Evolutionary conservation across 805 yeast species (phyloP).

Genomic region (Grigorovia yakushimaensis): DNA sequence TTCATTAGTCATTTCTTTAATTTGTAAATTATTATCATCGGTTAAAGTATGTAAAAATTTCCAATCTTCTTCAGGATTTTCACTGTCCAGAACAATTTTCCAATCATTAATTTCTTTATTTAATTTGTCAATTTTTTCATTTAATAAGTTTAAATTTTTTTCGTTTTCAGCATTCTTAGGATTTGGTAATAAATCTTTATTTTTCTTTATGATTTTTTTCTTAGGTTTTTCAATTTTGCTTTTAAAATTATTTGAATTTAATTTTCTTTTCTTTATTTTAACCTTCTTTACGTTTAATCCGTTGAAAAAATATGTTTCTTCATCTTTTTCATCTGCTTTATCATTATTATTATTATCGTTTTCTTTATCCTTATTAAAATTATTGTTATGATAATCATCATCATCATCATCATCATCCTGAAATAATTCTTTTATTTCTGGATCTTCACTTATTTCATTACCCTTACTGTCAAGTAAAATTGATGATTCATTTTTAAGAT

Average conservation of each 20-base stretch:
- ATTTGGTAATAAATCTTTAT: conserved; percentile 16
- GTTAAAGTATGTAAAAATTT: not conserved
- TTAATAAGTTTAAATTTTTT: conserved; percentile 16
- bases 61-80: conserved; percentile 15
- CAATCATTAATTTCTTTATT: conserved; percentile 21
- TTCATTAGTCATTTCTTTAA: not conserved
- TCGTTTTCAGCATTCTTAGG: conserved; percentile 24
- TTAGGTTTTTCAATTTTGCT: not conserved
- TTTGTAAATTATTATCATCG: not conserved
- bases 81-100: conserved; percentile 16
- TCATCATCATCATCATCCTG: conserved; percentile 10
- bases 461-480: conserved; percentile 12
- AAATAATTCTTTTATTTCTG: conserved; percentile 9
- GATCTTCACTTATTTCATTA: conserved; percentile 6
- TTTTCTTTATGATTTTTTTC: not conserved
- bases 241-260: not conserved
- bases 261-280: not conserved
- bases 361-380: conserved; percentile 1
- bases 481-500: not conserved
- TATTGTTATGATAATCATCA: not conserved
- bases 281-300: conserved; percentile 4
- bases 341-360: not conserved
- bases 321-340: conserved; percentile 1
- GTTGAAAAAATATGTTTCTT: conserved; percentile 5
- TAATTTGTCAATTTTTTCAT: conserved; percentile 17